phyloP scores from a whole-genome alignment of 345 rosid genomes.

The Angophora floribunda region DNA sequence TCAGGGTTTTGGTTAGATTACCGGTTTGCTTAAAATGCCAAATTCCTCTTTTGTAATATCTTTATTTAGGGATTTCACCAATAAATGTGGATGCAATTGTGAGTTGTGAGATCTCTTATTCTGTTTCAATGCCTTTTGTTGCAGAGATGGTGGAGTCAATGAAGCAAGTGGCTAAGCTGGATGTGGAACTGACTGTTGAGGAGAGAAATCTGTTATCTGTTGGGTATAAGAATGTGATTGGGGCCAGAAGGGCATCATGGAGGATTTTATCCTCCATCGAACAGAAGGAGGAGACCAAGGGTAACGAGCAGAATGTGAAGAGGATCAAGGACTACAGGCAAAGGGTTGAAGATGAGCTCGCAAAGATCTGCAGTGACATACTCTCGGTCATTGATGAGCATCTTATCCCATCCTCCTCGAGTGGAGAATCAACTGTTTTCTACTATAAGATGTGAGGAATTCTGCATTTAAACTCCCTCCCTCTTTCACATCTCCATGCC shows the following conservation, averaged over 20 bases:
- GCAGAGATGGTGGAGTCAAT: conserved; percentile 83
- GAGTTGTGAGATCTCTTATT: not conserved
- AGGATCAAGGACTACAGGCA: conserved; percentile 63
- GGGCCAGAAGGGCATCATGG: conserved; percentile 79
- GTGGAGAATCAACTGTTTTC: conserved; percentile 80
- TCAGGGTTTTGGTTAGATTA: not conserved
- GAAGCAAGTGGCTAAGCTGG: conserved; percentile 68
- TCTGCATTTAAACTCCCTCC: not conserved
- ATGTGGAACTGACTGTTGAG: conserved; percentile 67
- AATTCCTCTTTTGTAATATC: not conserved
- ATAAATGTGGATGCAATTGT: not conserved
- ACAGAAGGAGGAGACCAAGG: conserved; percentile 75
- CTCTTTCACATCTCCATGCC: conserved; percentile 5
- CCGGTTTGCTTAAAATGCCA: not conserved
- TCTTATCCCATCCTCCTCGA: conserved; percentile 56
- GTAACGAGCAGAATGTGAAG: conserved; percentile 63
- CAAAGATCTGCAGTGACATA: conserved; percentile 63
- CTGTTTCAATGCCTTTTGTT: not conserved
- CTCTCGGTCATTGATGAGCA: conserved; percentile 52
- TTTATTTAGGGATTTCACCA: not conserved
- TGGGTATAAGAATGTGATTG: conserved; percentile 85
- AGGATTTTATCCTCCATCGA: conserved; percentile 68
- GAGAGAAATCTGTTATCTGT: conserved; percentile 84
- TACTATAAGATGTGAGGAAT: conserved; percentile 46
- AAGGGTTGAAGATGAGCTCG: conserved; percentile 69